Evolutionary conservation across 1,284 basidiomycete genomes (phyloP), one percentile per base, ranked within the genome.

Genomic region (Ustilago sp.): DNA sequence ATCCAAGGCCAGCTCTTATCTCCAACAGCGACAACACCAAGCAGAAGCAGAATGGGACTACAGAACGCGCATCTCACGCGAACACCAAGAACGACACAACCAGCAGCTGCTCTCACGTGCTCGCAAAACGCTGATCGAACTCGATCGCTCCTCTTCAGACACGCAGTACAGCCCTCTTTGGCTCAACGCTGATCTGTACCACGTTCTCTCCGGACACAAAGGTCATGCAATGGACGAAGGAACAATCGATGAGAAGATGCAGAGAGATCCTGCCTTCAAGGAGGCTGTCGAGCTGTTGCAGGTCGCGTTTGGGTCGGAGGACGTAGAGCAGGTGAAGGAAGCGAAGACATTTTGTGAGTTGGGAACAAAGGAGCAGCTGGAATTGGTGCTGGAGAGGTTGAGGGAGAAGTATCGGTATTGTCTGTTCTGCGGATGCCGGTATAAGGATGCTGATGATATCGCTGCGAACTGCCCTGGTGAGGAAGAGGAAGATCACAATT

Each of bases 391-490:
- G 19, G 43, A 50, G 32, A 45, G 59, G 8, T 55, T 81, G 59
- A 48, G 80, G 23, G 39, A 38, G 3, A 32, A 32, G 2, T 64
- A 81, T 47, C 0, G 3, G 1, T 81, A 77, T 31, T 81, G 80
- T 32, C 23, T 80, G 23, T 79, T 76, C 55, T 81, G 80, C 63
- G 76, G 73, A 4, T 77, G 76, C 47, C 63, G 61, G 39, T 81
- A 80, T 51, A 35, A 5, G 0, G 43, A 32, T 17, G 28, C 15
- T 4, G 48, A 66, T 2, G 70, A 75, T 9, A 31, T 81, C 13
- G 19, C 12, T 3, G n/a, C 2, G n/a, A 8, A 41, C n/a, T 81
- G 80, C 61, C 78, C 80, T 0, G 80, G 80, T 2, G 31, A 55
- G 28, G 53, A 57, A 0, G 80, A 81, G 43, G 73, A 76, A 13